These are phyloP conservation scores for Penicillium sp. DNA, from an alignment of 2,329 filamentous ascomycete genomes.

Conservation along the genomic window DNA sequence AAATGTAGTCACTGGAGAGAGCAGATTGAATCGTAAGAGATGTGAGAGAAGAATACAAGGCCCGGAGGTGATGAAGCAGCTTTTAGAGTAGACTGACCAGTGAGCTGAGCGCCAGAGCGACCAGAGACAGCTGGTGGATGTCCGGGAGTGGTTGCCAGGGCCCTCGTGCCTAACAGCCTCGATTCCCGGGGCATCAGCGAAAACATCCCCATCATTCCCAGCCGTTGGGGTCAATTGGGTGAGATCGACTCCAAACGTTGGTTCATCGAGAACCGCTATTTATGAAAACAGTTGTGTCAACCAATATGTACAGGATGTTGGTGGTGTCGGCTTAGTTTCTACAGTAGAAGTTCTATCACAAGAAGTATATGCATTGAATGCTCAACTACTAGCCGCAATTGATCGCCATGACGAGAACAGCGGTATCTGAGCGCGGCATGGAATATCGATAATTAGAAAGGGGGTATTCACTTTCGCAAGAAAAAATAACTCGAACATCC, in stretches of 20 bases:
- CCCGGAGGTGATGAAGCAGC: neutral
- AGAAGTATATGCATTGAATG: constrained; percentile 33
- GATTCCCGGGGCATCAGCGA: neutral
- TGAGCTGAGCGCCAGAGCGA: too few relatives aligned
- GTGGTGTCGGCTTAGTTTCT: neutral
- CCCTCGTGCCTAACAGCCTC: neutral
- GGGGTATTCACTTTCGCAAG: constrained; percentile 23
- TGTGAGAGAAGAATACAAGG: neutral
- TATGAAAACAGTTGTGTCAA: neutral
- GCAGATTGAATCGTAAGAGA: neutral
- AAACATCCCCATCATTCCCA: neutral
- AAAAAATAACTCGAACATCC: neutral
- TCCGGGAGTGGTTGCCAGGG: neutral
- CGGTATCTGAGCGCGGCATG: constrained; percentile 29
- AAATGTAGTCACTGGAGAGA: neutral
- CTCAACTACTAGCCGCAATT: constrained; percentile 25
- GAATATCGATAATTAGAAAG: constrained; percentile 29
- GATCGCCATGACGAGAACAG: constrained; percentile 21
- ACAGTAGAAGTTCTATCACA: constrained; percentile 7
- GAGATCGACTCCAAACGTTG: neutral
- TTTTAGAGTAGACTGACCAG: neutral
- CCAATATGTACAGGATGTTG: neutral
- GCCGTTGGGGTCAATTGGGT: too few relatives aligned
- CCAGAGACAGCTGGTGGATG: neutral
- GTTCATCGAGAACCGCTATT: neutral